These are phyloP conservation scores for Ophiosphaerella herpotricha DNA, from an alignment of 2,329 filamentous ascomycete genomes.

Conservation along the genomic window DNA sequence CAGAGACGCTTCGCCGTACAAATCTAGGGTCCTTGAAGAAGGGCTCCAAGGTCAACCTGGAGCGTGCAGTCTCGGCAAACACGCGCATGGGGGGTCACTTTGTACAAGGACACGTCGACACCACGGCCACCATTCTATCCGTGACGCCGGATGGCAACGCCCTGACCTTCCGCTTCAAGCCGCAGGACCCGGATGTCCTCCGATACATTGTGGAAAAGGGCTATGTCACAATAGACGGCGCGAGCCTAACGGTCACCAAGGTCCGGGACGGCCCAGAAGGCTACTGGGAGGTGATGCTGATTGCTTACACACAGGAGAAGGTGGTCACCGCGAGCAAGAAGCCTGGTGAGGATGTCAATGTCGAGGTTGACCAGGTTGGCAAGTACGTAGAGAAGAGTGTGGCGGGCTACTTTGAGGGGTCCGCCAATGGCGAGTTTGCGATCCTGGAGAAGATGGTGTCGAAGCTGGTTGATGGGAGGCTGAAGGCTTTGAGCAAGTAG, in stretches of 20 bases:
- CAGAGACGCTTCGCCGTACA: constrained; percentile 93
- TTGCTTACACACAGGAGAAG: constrained; percentile 93
- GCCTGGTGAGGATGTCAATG: constrained; percentile 80
- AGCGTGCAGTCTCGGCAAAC: constrained; percentile 86
- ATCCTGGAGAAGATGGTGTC: constrained; percentile 61
- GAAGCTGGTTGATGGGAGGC: constrained; percentile 73
- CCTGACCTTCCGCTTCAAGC: constrained; percentile 80
- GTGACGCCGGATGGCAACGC: constrained; percentile 86
- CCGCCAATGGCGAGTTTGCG: constrained; percentile 55
- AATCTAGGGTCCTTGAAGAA: constrained; percentile 79
- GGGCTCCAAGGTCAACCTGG: constrained; percentile 80
- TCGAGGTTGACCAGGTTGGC: constrained; percentile 87
- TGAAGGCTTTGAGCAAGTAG: constrained; percentile 51
- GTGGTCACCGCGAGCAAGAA: constrained; percentile 81
- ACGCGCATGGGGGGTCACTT: constrained; percentile 99
- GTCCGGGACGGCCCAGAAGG: constrained; percentile 80
- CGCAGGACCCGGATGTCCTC: constrained; percentile 70
- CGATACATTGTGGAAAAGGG: constrained; percentile 95
- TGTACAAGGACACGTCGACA: constrained; percentile 97
- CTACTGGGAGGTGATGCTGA: constrained; percentile 96
- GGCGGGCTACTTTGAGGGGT: constrained; percentile 72
- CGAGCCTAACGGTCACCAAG: constrained; percentile 87
- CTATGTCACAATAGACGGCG: constrained; percentile 91
- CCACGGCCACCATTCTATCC: constrained; percentile 74
- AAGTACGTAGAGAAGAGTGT: constrained; percentile 93